Conservation (phyloP, 331 rosid genomes). For the Stylosanthes scabra region DNA sequence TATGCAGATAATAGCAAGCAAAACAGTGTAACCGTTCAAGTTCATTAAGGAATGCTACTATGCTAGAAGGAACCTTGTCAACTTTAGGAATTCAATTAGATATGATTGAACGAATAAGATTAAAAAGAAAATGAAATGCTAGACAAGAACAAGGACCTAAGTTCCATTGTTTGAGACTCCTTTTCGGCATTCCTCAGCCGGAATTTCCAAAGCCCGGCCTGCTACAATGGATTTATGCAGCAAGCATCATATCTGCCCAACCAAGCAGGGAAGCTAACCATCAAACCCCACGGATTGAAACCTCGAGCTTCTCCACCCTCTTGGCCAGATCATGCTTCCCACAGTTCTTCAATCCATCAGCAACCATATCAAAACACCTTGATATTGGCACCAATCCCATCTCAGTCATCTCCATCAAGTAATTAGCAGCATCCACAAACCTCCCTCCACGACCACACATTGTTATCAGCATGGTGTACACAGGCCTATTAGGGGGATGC, state of each 20-base stretch:
- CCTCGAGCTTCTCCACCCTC: slow-evolving; percentile 78
- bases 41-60: background rate
- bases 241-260: background rate
- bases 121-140: background rate
- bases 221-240: background rate
- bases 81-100: background rate
- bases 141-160: slow-evolving; percentile 11
- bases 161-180: slow-evolving; percentile 6
- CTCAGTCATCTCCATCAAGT: slow-evolving; percentile 85
- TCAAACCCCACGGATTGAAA: slow-evolving; percentile 65
- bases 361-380: slow-evolving; percentile 83
- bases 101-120: background rate
- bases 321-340: slow-evolving; percentile 90
- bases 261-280: background rate
- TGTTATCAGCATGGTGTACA: slow-evolving; percentile 88
- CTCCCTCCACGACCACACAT: slow-evolving; percentile 90
- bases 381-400: slow-evolving; percentile 80
- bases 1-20: background rate
- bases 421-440: slow-evolving; percentile 83
- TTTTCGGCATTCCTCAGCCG: background rate
- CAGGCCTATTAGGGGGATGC: slow-evolving; percentile 93
- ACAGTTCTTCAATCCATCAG: slow-evolving; percentile 88
- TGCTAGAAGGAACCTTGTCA: background rate
- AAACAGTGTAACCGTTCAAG: background rate
- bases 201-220: background rate